Base-by-base conservation (phyloP, 1,139 yeast genomes). In the Zygosaccharomyces pseudobailii region DNA sequence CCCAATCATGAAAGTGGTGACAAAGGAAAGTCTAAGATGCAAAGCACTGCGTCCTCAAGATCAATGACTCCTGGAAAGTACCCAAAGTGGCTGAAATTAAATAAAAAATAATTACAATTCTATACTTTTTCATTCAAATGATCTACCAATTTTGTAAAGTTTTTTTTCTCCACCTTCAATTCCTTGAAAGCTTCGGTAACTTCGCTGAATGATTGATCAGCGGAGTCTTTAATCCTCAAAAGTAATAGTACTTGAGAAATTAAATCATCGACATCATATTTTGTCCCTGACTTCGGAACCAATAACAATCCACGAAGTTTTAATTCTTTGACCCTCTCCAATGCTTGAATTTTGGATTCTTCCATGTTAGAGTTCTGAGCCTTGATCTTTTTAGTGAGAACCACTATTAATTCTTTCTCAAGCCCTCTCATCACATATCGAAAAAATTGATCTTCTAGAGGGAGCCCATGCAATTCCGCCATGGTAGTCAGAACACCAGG, bases 41-140 rank as follows among this genome's bases (percentile, higher is more conserved):
- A 13, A 13, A 13, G 17, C 17, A 1, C 17, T 19, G 36, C 30
- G n/a, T n/a, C 41, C 5, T 20, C 21, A 21, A 17, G n/a, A 17
- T 28, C 41, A 28, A 38, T n/a, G 19, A 10, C 57, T 5, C 42
- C 55, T 21, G 60, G 58, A 32, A 64, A 61, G 39, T 50, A 66
- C 9, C 72, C 73, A 17, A 69, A 67, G 48, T 70, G 73, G 72
- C 51, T 71, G 39, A 69, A 64, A 43, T 43, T 69, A 24, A 63
- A 71, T 21, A 70, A 69, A 45, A 68, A 67, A 52, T 67, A 53
- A 50, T 33, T 13, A n/a, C n/a, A 17, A 20, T 20, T 22, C 25
- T 36, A 38, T 13, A 38, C 19, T 27, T 41, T 32, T 27, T 8
- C 36, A 43, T 39, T 45, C 41, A 46, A 48, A 36, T 20, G 46